Percentiles rank a stretch among this genome's conserved stretches.
phyloP scores from a whole-genome alignment of 306 rosid species.

The Casuarina equisetifolia region DNA sequence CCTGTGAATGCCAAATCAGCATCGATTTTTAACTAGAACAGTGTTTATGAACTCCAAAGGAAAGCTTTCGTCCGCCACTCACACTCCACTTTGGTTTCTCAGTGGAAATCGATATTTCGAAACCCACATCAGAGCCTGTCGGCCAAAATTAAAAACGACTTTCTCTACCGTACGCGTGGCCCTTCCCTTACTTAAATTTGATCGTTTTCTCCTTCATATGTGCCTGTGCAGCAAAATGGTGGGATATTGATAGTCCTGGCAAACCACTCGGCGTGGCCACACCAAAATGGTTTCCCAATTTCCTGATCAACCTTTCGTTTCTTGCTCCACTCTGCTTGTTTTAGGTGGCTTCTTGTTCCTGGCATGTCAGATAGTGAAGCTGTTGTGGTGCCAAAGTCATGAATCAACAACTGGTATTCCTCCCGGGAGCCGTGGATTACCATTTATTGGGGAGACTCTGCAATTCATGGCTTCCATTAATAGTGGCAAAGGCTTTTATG shows the following conservation, averaged over 20 bases:
- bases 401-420: constrained; percentile 36
- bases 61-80: constrained; percentile 18
- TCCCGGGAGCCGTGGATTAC: constrained; percentile 66
- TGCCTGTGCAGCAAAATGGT: not conserved
- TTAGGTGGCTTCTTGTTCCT: constrained; percentile 20
- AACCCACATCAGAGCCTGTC: constrained; percentile 36
- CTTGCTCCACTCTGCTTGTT: constrained; percentile 14
- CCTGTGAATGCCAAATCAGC: too few relatives aligned
- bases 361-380: constrained; percentile 21
- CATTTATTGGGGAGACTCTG: constrained; percentile 75
- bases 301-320: constrained; percentile 22
- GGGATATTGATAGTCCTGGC: not conserved
- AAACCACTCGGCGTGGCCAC: not conserved
- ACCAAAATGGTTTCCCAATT: constrained; percentile 43
- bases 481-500: constrained; percentile 64
- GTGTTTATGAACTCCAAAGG: not conserved
- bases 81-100: constrained; percentile 16
- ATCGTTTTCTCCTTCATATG: not conserved
- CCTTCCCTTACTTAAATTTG: not conserved
- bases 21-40: too few relatives aligned
- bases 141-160: constrained; percentile 35
- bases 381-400: constrained; percentile 12
- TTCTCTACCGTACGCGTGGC: constrained; percentile 17
- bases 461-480: constrained; percentile 88
- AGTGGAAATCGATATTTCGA: constrained; percentile 40